Percentiles rank a stretch among this genome's conserved stretches.
Evolutionary conservation across 164 flowering plant species (phyloP).

Genomic region (Taxillus chinensis): DNA sequence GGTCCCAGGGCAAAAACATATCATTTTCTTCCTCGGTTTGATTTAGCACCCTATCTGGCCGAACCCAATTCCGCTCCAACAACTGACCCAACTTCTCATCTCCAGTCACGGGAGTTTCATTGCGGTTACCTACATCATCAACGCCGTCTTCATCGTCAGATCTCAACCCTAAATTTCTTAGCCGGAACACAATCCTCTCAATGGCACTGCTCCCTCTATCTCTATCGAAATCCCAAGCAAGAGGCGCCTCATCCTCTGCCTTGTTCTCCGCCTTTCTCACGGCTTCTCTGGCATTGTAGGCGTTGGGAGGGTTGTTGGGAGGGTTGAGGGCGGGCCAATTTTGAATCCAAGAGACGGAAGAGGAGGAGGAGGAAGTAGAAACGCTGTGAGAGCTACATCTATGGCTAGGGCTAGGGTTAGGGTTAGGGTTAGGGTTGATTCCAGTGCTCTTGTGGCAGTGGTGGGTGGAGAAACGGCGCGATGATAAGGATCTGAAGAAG

Average conservation of each 20-base stretch:
- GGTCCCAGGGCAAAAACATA: slow-evolving; percentile 75
- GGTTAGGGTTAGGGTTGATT: slow-evolving; percentile 4
- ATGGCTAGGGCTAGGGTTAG: slow-evolving; percentile 5
- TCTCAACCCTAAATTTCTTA: slow-evolving; percentile 62
- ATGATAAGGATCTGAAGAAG: slow-evolving; percentile 28
- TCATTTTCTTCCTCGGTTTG: slow-evolving; percentile 33
- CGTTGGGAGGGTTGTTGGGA: slow-evolving; percentile 2
- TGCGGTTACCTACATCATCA: slow-evolving; percentile 11
- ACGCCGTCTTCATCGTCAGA: slow-evolving; percentile 52
- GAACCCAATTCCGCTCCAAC: slow-evolving; percentile 71
- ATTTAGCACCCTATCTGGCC: slow-evolving; percentile 48
- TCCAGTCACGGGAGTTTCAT: slow-evolving; percentile 20
- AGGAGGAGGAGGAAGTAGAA: slow-evolving; percentile 8
- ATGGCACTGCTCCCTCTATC: slow-evolving; percentile 42
- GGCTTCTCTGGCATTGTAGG: neutral
- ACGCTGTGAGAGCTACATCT: neutral
- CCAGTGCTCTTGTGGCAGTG: slow-evolving; percentile 8
- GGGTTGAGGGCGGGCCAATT: slow-evolving; percentile 36
- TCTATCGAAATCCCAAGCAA: slow-evolving; percentile 16
- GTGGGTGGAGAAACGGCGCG: slow-evolving; percentile 19
- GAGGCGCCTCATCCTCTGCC: slow-evolving; percentile 6
- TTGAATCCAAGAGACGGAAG: slow-evolving; percentile 34
- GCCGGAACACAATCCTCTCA: slow-evolving; percentile 67
- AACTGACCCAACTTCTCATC: slow-evolving; percentile 77
- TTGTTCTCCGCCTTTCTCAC: neutral